Percentiles rank a stretch among this genome's conserved stretches.
phyloP scores from a whole-genome alignment of 1,284 basidiomycete genomes.

The Boletus sp. region DNA sequence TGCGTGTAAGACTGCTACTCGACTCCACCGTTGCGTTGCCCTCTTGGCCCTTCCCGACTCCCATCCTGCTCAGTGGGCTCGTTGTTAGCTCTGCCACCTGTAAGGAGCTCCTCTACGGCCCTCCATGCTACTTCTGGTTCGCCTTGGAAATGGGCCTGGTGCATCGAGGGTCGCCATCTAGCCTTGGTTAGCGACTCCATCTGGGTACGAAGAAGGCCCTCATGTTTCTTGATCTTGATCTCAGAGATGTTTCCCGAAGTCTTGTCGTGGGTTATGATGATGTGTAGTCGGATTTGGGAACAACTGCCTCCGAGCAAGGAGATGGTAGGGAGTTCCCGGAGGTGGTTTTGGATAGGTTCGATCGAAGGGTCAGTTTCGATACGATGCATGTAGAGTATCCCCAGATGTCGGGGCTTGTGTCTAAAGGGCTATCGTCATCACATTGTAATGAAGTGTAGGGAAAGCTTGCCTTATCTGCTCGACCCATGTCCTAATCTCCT shows the following conservation, averaged over 20 bases:
- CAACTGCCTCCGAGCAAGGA: background rate
- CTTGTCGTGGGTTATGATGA: conserved; percentile 22
- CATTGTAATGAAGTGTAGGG: background rate
- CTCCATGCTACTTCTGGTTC: conserved; percentile 22
- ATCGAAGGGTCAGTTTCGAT: conserved; percentile 23
- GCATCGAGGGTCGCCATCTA: conserved; percentile 13
- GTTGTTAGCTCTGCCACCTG: background rate
- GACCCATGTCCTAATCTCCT: conserved; percentile 18
- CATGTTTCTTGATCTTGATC: conserved; percentile 13
- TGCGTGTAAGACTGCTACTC: background rate
- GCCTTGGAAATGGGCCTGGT: conserved; percentile 15
- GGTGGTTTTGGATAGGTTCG: conserved; percentile 17
- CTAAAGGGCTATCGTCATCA: conserved; percentile 8
- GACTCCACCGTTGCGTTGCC: background rate
- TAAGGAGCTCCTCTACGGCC: conserved; percentile 20
- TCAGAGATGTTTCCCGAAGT: conserved; percentile 9
- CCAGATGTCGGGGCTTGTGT: conserved; percentile 5
- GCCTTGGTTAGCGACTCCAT: background rate
- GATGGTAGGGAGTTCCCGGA: conserved; percentile 6
- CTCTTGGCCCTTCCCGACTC: background rate
- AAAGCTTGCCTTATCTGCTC: background rate
- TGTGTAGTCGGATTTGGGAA: conserved; percentile 5
- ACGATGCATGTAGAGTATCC: conserved; percentile 32
- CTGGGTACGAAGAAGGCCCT: background rate
- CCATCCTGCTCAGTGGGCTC: too few relatives aligned